Conservation (phyloP, 306 rosid genomes). For the Dalbergia oliveri region DNA sequence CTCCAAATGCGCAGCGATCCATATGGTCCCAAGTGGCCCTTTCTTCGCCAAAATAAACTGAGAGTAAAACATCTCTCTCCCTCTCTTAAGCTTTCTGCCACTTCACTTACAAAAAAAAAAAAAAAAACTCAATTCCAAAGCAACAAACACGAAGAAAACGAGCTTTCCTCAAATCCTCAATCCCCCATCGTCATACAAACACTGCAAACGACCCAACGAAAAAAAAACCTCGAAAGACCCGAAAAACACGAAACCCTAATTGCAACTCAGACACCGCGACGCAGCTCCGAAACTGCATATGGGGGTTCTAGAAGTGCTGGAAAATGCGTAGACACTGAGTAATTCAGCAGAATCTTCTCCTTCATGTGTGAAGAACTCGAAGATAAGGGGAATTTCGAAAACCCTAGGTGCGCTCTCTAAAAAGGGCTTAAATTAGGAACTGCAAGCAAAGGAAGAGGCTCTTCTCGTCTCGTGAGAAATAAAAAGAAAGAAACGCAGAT, state of each 20-base stretch:
- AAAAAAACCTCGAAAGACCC: constrained; percentile 4
- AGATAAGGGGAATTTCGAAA: constrained; percentile 23
- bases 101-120: constrained; percentile 9
- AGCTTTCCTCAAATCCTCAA: constrained; percentile 15
- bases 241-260: constrained; percentile 47
- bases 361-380: background rate
- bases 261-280: background rate
- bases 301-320: background rate
- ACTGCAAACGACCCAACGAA: background rate
- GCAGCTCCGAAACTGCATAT: background rate
- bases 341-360: background rate
- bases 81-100: constrained; percentile 37
- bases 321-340: background rate
- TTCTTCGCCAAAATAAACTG: constrained; percentile 99
- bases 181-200: constrained; percentile 23
- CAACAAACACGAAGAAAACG: constrained; percentile 19
- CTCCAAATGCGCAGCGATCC: constrained; percentile 99
- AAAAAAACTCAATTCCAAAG: constrained; percentile 41
- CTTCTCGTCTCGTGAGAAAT: background rate
- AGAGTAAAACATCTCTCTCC: constrained; percentile 86
- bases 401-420: background rate
- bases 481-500: background rate
- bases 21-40: constrained; percentile 99
- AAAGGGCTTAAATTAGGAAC: background rate
- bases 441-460: background rate